Evolutionary conservation across 495 filamentous ascomycete genomes (phyloP).

Genomic region (Haplographium delicatum): DNA sequence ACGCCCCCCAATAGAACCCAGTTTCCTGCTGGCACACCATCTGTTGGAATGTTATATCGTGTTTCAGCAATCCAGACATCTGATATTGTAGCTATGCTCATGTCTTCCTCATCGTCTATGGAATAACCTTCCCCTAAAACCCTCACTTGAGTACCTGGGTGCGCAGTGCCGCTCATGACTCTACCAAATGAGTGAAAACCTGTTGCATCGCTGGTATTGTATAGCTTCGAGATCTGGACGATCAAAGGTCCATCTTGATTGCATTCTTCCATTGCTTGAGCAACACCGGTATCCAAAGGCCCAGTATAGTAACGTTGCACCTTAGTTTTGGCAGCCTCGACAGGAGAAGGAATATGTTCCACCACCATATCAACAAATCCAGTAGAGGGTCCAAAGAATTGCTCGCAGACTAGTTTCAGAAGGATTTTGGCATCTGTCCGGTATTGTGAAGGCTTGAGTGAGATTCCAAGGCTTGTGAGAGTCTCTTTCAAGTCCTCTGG

Average conservation of each 20-base stretch:
- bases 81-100: slow-evolving; percentile 82
- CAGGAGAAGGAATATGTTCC: slow-evolving; percentile 83
- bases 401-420: slow-evolving; percentile 82
- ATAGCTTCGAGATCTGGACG: slow-evolving; percentile 87
- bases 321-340: slow-evolving; percentile 68
- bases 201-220: slow-evolving; percentile 80
- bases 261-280: slow-evolving; percentile 72
- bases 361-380: slow-evolving; percentile 97
- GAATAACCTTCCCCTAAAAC: slow-evolving; percentile 96
- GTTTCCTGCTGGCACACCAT: slow-evolving; percentile 93
- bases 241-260: slow-evolving; percentile 87
- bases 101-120: slow-evolving; percentile 96
- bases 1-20: slow-evolving; percentile 86
- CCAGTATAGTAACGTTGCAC: slow-evolving; percentile 89
- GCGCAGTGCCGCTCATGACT: slow-evolving; percentile 89
- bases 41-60: slow-evolving; percentile 83
- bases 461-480: slow-evolving; percentile 73
- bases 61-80: slow-evolving; percentile 93
- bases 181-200: slow-evolving; percentile 85
- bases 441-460: slow-evolving; percentile 85
- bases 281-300: slow-evolving; percentile 83
- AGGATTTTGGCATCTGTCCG: slow-evolving; percentile 85
- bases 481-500: slow-evolving; percentile 81
- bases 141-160: slow-evolving; percentile 74
- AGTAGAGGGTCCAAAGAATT: slow-evolving; percentile 86